Percentiles rank a stretch among this genome's conserved stretches.
phyloP scores from a whole-genome alignment of 2,329 filamentous ascomycete genomes.

The Cladophialophora psammophila region DNA sequence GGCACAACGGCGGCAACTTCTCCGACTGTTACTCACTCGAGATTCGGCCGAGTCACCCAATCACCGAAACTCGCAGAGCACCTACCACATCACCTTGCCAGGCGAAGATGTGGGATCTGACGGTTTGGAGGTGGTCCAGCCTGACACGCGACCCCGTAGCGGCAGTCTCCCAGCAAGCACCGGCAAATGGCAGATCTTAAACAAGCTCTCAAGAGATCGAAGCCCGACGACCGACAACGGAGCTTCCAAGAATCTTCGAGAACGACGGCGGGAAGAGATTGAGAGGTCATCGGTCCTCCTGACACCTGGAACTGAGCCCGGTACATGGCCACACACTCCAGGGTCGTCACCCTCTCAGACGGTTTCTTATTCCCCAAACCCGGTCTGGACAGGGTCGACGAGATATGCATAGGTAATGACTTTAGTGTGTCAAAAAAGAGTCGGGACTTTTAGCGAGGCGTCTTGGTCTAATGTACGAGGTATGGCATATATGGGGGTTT shows the following conservation, averaged over 20 bases:
- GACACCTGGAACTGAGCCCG: slow-evolving; percentile 19
- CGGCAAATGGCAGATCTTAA: slow-evolving; percentile 31
- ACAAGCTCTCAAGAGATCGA: slow-evolving; percentile 27
- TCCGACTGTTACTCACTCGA: slow-evolving; percentile 46
- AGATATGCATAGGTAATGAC: slow-evolving; percentile 28
- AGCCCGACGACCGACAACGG: slow-evolving; percentile 29
- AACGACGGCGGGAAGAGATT: slow-evolving; percentile 38
- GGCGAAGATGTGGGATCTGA: slow-evolving; percentile 27
- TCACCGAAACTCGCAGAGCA: slow-evolving; percentile 41
- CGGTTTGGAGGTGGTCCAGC: slow-evolving; percentile 21
- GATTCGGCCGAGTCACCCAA: slow-evolving; percentile 40
- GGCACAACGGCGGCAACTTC: slow-evolving; percentile 49
- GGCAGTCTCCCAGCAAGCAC: slow-evolving; percentile 33
- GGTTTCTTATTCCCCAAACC: slow-evolving; percentile 8
- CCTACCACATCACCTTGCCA: slow-evolving; percentile 44
- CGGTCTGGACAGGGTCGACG: slow-evolving; percentile 20
- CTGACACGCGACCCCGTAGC: slow-evolving; percentile 29
- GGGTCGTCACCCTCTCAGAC: slow-evolving; percentile 15
- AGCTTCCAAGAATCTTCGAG: slow-evolving; percentile 34
- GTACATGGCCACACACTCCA: slow-evolving; percentile 26
- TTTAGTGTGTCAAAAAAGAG: neutral
- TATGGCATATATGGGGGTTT: slow-evolving; percentile 1
- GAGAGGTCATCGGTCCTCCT: slow-evolving; percentile 33
- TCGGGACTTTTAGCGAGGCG: slow-evolving; percentile 27
- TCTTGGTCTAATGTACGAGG: slow-evolving; percentile 10